Percentiles rank a stretch among this genome's conserved stretches.
These are phyloP conservation scores for Phytophthora hybrid DNA, from an alignment of 352 stramenopile species.

Conservation along the genomic window DNA sequence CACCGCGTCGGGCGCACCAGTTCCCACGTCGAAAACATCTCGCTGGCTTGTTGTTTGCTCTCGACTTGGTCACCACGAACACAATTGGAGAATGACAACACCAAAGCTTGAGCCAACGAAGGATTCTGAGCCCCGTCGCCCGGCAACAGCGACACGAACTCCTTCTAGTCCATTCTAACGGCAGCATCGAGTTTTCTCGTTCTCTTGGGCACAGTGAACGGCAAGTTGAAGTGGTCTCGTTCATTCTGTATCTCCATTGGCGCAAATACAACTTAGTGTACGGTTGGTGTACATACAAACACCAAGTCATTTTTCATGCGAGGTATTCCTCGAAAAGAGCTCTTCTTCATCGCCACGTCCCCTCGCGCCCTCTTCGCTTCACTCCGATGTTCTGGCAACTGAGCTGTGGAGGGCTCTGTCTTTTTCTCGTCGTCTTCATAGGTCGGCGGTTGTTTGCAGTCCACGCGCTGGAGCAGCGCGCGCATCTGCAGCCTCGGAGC, in stretches of 20 bases:
- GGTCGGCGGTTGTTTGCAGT: slow-evolving; percentile 21
- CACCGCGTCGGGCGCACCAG: slow-evolving; percentile 77
- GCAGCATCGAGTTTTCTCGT: slow-evolving; percentile 5
- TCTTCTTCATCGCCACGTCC: slow-evolving; percentile 13
- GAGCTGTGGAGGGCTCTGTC: slow-evolving; percentile 19
- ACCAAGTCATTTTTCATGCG: slow-evolving; percentile 6
- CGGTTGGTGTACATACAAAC: slow-evolving; percentile 10
- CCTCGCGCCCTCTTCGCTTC: slow-evolving; percentile 2
- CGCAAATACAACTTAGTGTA: slow-evolving; percentile 2
- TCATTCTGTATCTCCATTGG: slow-evolving; percentile 10
- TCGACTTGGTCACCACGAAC: slow-evolving; percentile 29
- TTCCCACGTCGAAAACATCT: slow-evolving; percentile 82
- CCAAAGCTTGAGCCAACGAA: not conserved
- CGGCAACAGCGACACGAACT: not conserved
- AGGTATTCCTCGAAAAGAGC: slow-evolving; percentile 9
- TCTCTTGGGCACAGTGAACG: not conserved
- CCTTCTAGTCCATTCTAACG: slow-evolving; percentile 16
- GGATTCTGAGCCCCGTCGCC: slow-evolving; percentile 1
- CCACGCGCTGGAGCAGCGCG: slow-evolving; percentile 20
- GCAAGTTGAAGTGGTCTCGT: slow-evolving; percentile 23
- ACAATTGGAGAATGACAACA: slow-evolving; percentile 41
- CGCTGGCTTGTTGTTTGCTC: not conserved
- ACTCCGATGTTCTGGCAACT: slow-evolving; percentile 36
- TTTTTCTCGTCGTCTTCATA: slow-evolving; percentile 20
- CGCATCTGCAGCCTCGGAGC: not conserved